Conservation (phyloP, 495 filamentous ascomycete species). For the Cenococcum geophilum region DNA sequence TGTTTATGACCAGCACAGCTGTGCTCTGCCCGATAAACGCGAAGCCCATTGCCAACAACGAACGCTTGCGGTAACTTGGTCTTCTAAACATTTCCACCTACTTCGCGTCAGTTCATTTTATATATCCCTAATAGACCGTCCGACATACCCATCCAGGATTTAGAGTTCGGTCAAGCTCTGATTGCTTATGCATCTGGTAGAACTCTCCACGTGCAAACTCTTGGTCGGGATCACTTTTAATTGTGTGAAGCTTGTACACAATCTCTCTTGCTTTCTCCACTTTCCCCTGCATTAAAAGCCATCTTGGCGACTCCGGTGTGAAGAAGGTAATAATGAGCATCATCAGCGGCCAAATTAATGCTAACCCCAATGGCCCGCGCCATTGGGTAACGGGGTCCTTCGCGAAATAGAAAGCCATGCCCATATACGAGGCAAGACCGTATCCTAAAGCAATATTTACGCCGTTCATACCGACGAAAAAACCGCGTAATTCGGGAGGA, state of each 20-base stretch:
- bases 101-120: no score
- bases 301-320: constrained; percentile 24
- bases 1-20: constrained; percentile 35
- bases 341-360: constrained; percentile 23
- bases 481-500: constrained; percentile 23
- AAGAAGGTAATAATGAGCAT: constrained; percentile 21
- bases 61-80: constrained; percentile 27
- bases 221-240: constrained; percentile 18
- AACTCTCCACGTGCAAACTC: constrained; percentile 26
- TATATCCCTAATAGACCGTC: no score
- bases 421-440: constrained; percentile 24
- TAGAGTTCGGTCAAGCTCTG: constrained; percentile 24
- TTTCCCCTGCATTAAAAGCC: constrained; percentile 20
- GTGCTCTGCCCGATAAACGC: constrained; percentile 31
- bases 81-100: constrained; percentile 23
- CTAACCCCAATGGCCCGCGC: constrained; percentile 26
- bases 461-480: constrained; percentile 30
- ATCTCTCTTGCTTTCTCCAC: constrained; percentile 26
- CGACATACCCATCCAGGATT: constrained; percentile 18
- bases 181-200: constrained; percentile 27
- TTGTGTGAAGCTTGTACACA: constrained; percentile 23
- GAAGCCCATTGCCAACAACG: constrained; percentile 26
- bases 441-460: constrained; percentile 28
- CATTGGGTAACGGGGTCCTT: constrained; percentile 14
- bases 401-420: constrained; percentile 25